Conservation (phyloP, 345 rosid species). For the Firmiana major region DNA sequence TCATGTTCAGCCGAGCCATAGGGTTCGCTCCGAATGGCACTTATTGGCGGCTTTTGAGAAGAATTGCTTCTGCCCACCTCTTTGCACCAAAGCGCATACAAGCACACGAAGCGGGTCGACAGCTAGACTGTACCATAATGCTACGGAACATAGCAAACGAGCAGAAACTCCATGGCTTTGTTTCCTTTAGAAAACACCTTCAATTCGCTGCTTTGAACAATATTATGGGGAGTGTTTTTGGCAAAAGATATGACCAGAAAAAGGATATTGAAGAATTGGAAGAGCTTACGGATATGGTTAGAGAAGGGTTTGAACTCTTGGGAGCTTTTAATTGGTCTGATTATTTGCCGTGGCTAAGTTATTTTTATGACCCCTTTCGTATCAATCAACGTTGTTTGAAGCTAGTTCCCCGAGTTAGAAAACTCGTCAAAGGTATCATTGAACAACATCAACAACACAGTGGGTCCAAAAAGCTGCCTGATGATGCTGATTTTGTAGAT, state of each 20-base stretch:
- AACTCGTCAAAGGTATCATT: constrained; percentile 49
- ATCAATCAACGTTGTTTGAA: constrained; percentile 57
- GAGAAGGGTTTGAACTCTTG: constrained; percentile 78
- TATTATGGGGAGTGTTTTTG: constrained; percentile 88
- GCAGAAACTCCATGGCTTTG: constrained; percentile 36
- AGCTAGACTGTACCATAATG: constrained; percentile 48
- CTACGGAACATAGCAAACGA: constrained; percentile 38
- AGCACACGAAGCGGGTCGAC: constrained; percentile 63
- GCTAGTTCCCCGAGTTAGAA: constrained; percentile 68
- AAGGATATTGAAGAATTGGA: constrained; percentile 34
- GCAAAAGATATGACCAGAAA: constrained; percentile 45
- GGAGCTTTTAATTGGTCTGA: constrained; percentile 88
- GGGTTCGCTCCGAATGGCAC: constrained; percentile 88
- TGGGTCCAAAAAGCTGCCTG: constrained; percentile 18
- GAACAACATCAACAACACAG: constrained; percentile 45
- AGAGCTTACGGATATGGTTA: constrained; percentile 54
- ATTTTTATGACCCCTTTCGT: constrained; percentile 52
- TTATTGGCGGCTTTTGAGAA: constrained; percentile 77
- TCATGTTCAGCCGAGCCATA: constrained; percentile 85
- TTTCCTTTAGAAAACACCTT: constrained; percentile 55
- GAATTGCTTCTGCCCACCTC: constrained; percentile 71
- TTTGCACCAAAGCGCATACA: constrained; percentile 61
- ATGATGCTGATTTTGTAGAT: constrained; percentile 66
- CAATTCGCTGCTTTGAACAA: constrained; percentile 75
- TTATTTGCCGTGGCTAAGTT: constrained; percentile 59